phyloP scores from a whole-genome alignment of 257 asterid genomes.

The Solanum medicagineum region DNA sequence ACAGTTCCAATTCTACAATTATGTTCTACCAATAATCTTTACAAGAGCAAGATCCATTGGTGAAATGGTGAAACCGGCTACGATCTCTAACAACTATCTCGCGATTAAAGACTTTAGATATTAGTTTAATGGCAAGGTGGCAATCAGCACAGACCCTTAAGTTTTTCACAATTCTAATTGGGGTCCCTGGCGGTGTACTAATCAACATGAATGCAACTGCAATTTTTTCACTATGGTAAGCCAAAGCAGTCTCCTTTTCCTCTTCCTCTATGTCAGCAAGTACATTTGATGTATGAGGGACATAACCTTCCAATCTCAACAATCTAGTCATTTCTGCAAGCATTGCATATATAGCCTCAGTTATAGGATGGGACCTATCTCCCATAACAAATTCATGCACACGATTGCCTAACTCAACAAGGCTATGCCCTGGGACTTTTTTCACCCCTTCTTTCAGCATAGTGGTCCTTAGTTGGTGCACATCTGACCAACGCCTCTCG shows the following conservation, averaged over 20 bases:
- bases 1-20: not conserved
- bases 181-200: slow-evolving; percentile 45
- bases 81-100: slow-evolving; percentile 75
- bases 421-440: slow-evolving; percentile 71
- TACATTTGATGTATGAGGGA: slow-evolving; percentile 56
- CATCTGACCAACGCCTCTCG: slow-evolving; percentile 70
- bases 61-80: slow-evolving; percentile 81
- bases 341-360: slow-evolving; percentile 48
- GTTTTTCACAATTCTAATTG: slow-evolving; percentile 63
- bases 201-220: slow-evolving; percentile 67
- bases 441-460: slow-evolving; percentile 69
- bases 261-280: slow-evolving; percentile 83
- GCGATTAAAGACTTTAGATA: slow-evolving; percentile 47
- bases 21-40: slow-evolving; percentile 65
- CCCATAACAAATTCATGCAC: slow-evolving; percentile 71
- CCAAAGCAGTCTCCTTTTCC: slow-evolving; percentile 75
- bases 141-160: slow-evolving; percentile 78
- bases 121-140: slow-evolving; percentile 54
- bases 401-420: slow-evolving; percentile 56
- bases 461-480: slow-evolving; percentile 32
- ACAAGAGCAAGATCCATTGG: slow-evolving; percentile 64
- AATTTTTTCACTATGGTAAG: slow-evolving; percentile 77
- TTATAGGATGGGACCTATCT: slow-evolving; percentile 56
- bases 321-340: slow-evolving; percentile 65
- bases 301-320: slow-evolving; percentile 55